Base-by-base conservation (phyloP, 1,139 yeast species). In the Blastobotrys apis region DNA sequence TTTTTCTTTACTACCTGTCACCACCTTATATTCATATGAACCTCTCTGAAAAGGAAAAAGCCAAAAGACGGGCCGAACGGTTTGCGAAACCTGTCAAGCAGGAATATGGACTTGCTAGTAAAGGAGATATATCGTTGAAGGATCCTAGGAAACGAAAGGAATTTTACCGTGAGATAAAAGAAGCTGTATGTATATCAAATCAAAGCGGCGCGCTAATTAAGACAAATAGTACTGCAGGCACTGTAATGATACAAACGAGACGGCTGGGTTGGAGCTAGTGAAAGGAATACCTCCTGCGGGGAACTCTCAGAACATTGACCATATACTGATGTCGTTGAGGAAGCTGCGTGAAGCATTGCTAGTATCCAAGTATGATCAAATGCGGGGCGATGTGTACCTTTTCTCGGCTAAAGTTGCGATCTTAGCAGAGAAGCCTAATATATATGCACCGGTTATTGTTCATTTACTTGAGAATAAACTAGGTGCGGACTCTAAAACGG, bases 321-420 rank as follows among this genome's bases (percentile, higher is more conserved):
- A 44, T 27, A 37, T 54, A 10, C 43, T 52, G 23, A 45, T 53
- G 52, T 47, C 55, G 8, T 38, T 53, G 16, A 20, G 56, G 21
- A 53, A 55, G 29, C 44, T 55, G 25, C 44, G 59, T 12, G 59
- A 55, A 27, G 57, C 58, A 4, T 20, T 47, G 10, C n/a, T 39
- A 13, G 36, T 37, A 9, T 2, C 37, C 12, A 29, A 37, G 4
- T 8, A 10, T 31, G 33, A 51, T 25, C 25, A 48, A 2, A 26
- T 45, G 23, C 33, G 29, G 13, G n/a, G 13, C 5, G 23, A 33
- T n/a, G 54, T 53, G 3, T 51, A 45, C 32, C 29, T 54, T 17
- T 54, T 54, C 26, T 50, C 57, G 1, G 47, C 48, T 6, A 38
- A 52, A 12, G 48, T 50, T 12, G 47, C 56, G 1, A 48, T 53